phyloP scores from a whole-genome alignment of 2,329 filamentous ascomycete genomes.

The Colletotrichum sp. region DNA sequence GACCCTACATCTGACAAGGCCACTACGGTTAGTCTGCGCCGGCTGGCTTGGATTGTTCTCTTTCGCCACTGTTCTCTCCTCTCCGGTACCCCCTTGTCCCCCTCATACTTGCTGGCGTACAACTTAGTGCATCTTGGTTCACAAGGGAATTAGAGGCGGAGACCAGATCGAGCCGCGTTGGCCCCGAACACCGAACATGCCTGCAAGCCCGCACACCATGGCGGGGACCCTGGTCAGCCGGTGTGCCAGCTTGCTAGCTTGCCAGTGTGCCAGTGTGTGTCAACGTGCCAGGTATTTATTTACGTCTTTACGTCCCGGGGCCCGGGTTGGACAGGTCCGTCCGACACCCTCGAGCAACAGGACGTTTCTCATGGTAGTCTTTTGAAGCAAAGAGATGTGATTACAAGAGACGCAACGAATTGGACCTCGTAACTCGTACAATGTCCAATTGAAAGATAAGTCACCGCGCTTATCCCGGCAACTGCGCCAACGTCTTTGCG shows the following conservation, averaged over 20 bases:
- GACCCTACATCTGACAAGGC: neutral
- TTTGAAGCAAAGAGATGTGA: neutral
- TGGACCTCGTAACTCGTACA: neutral
- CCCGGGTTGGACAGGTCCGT: neutral
- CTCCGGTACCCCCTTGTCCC: neutral
- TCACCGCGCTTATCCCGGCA: neutral
- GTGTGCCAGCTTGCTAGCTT: neutral
- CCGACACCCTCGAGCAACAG: neutral
- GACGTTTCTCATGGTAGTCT: neutral
- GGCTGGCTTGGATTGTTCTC: neutral
- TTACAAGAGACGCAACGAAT: neutral
- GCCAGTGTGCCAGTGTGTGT: neutral
- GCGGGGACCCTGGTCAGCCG: neutral
- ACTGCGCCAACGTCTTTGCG: neutral
- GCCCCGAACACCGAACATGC: neutral
- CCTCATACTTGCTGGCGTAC: neutral
- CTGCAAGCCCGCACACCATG: neutral
- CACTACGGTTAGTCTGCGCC: neutral
- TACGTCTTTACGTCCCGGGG: neutral
- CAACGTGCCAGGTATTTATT: neutral
- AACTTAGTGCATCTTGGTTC: neutral
- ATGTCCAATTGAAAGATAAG: neutral
- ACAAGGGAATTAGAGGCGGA: neutral
- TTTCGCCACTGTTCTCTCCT: neutral
- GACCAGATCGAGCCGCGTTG: neutral